These are phyloP conservation scores for Vaccinium darrowii DNA, from an alignment of 148 eudicot species.

Conservation along the genomic window DNA sequence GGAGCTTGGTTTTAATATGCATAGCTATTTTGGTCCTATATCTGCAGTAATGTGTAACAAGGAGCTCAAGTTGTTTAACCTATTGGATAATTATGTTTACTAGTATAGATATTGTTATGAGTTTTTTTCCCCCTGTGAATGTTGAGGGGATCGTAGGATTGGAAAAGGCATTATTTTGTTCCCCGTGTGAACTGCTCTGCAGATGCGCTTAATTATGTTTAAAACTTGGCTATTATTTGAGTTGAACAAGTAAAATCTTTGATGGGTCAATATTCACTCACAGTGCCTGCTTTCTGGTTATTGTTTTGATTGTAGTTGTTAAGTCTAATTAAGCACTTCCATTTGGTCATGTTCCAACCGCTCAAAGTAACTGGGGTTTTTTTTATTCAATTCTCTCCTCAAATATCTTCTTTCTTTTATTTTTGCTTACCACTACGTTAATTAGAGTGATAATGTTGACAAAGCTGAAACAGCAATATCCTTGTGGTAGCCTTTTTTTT, in stretches of 20 bases:
- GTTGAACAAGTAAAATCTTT: background rate
- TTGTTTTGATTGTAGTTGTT: slow-evolving; percentile 7
- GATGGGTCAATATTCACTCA: background rate
- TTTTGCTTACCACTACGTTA: background rate
- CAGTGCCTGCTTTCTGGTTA: background rate
- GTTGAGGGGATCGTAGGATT: background rate
- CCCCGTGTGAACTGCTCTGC: background rate
- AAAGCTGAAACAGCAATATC: slow-evolving; percentile 4
- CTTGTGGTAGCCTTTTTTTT: background rate
- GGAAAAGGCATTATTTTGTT: background rate
- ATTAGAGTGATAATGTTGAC: background rate
- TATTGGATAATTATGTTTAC: background rate
- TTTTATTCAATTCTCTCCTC: background rate
- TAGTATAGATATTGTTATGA: background rate
- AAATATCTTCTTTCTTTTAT: background rate
- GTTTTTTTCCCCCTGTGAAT: background rate
- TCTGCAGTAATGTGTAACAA: background rate
- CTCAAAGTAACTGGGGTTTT: background rate
- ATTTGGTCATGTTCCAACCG: background rate
- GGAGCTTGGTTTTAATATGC: slow-evolving; percentile 4
- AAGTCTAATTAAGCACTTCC: slow-evolving; percentile 5
- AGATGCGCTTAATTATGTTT: background rate
- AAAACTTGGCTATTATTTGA: background rate
- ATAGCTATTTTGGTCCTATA: background rate
- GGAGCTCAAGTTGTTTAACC: background rate